These are phyloP conservation scores for Penicillium hesseltinei DNA, from an alignment of 2,329 filamentous ascomycete species.

Conservation along the genomic window DNA sequence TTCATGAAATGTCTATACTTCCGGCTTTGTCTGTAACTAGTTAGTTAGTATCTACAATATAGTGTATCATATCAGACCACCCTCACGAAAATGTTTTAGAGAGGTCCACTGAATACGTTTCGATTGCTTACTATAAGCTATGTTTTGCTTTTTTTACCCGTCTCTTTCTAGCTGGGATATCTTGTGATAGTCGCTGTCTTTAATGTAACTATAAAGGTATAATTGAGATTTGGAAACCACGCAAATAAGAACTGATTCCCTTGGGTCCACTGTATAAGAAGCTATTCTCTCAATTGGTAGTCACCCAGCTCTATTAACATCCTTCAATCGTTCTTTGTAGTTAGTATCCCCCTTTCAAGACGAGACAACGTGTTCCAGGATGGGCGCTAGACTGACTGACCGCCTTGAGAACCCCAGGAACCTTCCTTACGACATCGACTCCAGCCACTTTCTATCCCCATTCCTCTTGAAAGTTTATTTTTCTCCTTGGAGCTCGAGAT, in stretches of 20 bases:
- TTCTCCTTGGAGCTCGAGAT: constrained; percentile 3
- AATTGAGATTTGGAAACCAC: background rate
- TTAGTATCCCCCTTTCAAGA: background rate
- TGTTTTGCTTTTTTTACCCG: too few species aligned
- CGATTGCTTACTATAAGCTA: background rate
- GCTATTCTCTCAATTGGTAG: background rate
- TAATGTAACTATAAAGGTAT: background rate
- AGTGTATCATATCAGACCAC: background rate
- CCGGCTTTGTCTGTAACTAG: too few species aligned
- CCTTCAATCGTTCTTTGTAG: background rate
- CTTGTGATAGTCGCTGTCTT: background rate
- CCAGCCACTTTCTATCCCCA: constrained; percentile 22
- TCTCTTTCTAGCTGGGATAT: background rate
- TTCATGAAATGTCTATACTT: too few species aligned
- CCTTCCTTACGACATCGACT: constrained; percentile 24
- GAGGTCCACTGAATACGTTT: background rate
- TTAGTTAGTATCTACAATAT: too few species aligned
- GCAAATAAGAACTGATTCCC: background rate
- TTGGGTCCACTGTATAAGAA: background rate
- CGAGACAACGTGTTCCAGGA: background rate
- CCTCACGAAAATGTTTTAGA: too few species aligned
- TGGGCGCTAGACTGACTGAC: constrained; percentile 25
- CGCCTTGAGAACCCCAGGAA: constrained; percentile 19
- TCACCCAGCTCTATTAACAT: too few species aligned
- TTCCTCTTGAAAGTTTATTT: constrained; percentile 9